Conservation (phyloP, 2,329 filamentous ascomycete species). For the Penicillium sp. region DNA sequence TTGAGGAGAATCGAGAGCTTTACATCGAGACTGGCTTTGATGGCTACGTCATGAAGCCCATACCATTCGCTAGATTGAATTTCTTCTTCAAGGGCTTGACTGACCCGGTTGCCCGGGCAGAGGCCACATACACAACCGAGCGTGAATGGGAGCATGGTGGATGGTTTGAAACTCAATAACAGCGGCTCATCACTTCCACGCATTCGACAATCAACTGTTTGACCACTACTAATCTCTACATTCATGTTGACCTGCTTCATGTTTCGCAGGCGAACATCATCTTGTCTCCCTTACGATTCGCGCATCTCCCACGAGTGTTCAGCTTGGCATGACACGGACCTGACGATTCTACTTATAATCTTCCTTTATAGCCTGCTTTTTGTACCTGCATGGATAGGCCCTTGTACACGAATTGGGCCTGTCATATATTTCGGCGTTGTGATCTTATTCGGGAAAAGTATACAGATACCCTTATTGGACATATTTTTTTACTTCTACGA, state of each 20-base stretch:
- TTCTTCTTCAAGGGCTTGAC: conserved; percentile 70
- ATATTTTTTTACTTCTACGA: background rate
- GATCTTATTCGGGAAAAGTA: background rate
- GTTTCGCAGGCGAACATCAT: background rate
- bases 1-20: conserved; percentile 66
- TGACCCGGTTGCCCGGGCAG: conserved; percentile 58
- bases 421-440: conserved; percentile 1
- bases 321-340: conserved; percentile 1
- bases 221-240: background rate
- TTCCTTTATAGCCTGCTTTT: background rate
- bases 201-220: background rate
- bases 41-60: conserved; percentile 87
- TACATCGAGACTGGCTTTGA: conserved; percentile 83
- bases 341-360: conserved; percentile 5
- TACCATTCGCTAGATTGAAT: conserved; percentile 75
- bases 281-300: background rate
- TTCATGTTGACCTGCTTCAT: background rate
- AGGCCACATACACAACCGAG: conserved; percentile 64
- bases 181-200: background rate
- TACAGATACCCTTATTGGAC: background rate
- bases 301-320: background rate
- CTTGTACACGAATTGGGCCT: conserved; percentile 4
- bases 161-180: conserved; percentile 62
- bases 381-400: background rate
- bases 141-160: conserved; percentile 84